Conservation (phyloP, 2,329 filamentous ascomycete species). For the Cadophora sp. region DNA sequence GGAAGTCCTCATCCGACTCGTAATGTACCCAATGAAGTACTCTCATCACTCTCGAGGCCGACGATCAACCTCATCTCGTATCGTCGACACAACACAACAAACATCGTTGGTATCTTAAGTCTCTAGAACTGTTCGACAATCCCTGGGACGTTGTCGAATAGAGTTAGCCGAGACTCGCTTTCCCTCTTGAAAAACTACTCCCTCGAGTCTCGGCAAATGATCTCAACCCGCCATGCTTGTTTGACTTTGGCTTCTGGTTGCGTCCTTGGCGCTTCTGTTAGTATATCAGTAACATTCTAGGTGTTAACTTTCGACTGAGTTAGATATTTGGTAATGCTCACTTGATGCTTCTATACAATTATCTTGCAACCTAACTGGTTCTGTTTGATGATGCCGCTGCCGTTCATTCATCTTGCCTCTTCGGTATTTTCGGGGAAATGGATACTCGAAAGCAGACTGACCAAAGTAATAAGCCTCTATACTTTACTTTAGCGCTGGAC, state of each 20-base stretch:
- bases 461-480: not conserved
- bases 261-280: not conserved
- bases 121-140: not conserved
- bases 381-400: not conserved
- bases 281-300: not conserved
- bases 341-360: not conserved
- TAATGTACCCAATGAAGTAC: too few relatives aligned
- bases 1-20: not conserved
- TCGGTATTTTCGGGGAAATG: not conserved
- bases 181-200: not conserved
- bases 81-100: not conserved
- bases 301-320: not conserved
- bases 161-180: not conserved
- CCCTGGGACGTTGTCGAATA: not conserved
- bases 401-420: not conserved
- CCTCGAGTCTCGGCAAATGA: not conserved
- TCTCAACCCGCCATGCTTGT: not conserved
- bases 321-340: not conserved
- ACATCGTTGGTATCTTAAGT: not conserved
- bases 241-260: not conserved
- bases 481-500: not conserved
- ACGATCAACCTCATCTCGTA: not conserved
- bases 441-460: not conserved
- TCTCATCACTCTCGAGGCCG: not conserved
- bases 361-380: not conserved